Evolutionary conservation across 169 alveolate species (phyloP).

Genomic region (Plasmodium billcollinsi): DNA sequence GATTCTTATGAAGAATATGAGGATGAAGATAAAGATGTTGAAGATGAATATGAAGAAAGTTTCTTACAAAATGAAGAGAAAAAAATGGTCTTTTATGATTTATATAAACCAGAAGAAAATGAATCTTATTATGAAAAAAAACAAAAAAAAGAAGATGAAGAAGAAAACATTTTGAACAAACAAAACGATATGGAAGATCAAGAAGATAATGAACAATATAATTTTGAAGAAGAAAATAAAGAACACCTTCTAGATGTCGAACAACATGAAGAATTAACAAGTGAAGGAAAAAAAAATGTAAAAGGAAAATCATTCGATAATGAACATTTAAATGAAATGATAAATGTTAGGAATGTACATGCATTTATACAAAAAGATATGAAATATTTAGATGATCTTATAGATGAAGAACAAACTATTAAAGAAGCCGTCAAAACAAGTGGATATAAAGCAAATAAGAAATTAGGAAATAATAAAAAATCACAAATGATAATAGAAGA

Average conservation of each 20-base stretch:
- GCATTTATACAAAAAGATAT: slow-evolving; percentile 48
- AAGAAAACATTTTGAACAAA: neutral
- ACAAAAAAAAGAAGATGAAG: too few species aligned
- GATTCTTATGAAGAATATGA: slow-evolving; percentile 12
- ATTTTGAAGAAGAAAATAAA: neutral
- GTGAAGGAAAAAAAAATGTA: neutral
- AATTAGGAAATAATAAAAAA: neutral
- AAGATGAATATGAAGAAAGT: slow-evolving; percentile 6
- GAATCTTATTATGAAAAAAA: too few species aligned
- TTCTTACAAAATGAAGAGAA: neutral
- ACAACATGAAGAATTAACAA: neutral
- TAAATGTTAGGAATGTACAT: neutral
- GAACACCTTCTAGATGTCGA: neutral
- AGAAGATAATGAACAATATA: neutral
- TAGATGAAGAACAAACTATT: slow-evolving; percentile 29
- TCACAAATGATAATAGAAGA: neutral
- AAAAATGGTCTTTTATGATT: too few species aligned
- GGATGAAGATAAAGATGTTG: slow-evolving; percentile 21
- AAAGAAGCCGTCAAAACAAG: slow-evolving; percentile 42
- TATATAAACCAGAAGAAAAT: too few species aligned
- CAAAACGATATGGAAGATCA: neutral
- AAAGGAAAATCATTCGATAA: slow-evolving; percentile 42
- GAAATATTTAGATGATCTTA: slow-evolving; percentile 13
- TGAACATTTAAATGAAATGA: slow-evolving; percentile 24
- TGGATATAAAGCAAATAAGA: slow-evolving; percentile 2